Evolutionary conservation across 148 eudicot genomes (phyloP), one percentile per base, ranked within the genome.

Genomic region (Rhododendron molle): DNA sequence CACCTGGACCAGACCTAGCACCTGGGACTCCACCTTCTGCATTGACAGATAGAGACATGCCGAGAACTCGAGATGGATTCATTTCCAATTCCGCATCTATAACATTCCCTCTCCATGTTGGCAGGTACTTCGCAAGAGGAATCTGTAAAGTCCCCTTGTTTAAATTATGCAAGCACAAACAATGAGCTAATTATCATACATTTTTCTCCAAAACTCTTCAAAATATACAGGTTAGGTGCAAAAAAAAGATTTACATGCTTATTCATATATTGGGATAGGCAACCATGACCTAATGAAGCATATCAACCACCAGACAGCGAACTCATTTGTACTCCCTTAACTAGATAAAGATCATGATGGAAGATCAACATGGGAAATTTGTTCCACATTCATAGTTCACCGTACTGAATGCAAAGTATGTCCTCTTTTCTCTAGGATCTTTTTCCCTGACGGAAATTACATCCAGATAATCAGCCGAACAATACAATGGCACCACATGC

Each of bases 61-160:
- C 98, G 8, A 97, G 88, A 73, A 95, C 58, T 80, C 99, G 96
- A 73, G 91, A 85, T 54, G 96, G 99, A 86, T 97, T 97, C 99
- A 95, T 97, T 85, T 97, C 99, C 93, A 97, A 13, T 12, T 88
- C 84, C 79, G 88, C 98, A 80, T 95, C 98, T 78, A 97, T 97
- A 34, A 97, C 96, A 60, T 94, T 95, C 40, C 99, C 99, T 58
- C 98, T 94, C 99, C 99, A 97, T 1, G 99, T 95, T 87, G 99
- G 98, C 78, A 95, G 86, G 87, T 94, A 97, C 85, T 95, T 95
- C 50, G 93, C 92, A 50, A 97, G 93, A 85, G 99, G 98, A 78
- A 97, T 93, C 98, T 95, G 93, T 52, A 13, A 71, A 80, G 38
- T 28, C 88, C 36, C 60, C n/a, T 20, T 5, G 10, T 43, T 54